These are phyloP conservation scores for Gracilaria vermiculophylla DNA, from an alignment of 23 red algal species.

Conservation along the genomic window DNA sequence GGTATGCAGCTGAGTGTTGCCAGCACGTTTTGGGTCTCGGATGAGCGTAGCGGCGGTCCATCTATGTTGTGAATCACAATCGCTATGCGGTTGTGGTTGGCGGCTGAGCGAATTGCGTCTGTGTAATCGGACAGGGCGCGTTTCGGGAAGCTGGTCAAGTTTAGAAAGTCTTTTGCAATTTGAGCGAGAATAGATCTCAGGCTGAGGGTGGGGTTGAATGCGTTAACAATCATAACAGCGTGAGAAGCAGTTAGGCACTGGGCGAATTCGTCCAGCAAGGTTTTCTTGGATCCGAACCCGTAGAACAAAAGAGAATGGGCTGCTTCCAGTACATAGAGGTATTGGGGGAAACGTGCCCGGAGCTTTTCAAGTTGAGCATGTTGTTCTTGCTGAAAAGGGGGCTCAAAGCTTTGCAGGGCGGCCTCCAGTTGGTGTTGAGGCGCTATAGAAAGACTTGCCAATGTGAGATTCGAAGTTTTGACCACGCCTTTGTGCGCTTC, in stretches of 20 bases:
- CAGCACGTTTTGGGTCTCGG: conserved; percentile 65
- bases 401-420: neutral
- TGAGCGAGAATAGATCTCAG: conserved; percentile 35
- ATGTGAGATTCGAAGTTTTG: conserved; percentile 50
- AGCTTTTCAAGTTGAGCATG: conserved; percentile 17
- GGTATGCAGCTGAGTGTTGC: conserved; percentile 52
- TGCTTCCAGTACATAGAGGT: conserved; percentile 9
- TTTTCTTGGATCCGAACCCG: conserved; percentile 56
- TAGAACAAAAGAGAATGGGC: conserved; percentile 58
- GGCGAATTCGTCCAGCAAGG: conserved; percentile 44
- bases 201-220: conserved; percentile 52
- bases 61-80: conserved; percentile 93
- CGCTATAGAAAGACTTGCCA: conserved; percentile 23
- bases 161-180: conserved; percentile 39
- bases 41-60: conserved; percentile 58
- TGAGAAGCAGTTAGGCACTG: neutral
- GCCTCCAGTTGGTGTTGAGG: conserved; percentile 19
- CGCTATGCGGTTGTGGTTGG: neutral
- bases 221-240: conserved; percentile 49
- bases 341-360: conserved; percentile 6
- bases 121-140: conserved; percentile 42
- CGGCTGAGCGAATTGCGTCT: conserved; percentile 19
- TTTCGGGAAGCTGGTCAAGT: neutral
- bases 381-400: conserved; percentile 40
- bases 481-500: conserved; percentile 49